These are phyloP conservation scores for Suhomyces faveliae DNA, from an alignment of 805 yeast species.

Conservation along the genomic window DNA sequence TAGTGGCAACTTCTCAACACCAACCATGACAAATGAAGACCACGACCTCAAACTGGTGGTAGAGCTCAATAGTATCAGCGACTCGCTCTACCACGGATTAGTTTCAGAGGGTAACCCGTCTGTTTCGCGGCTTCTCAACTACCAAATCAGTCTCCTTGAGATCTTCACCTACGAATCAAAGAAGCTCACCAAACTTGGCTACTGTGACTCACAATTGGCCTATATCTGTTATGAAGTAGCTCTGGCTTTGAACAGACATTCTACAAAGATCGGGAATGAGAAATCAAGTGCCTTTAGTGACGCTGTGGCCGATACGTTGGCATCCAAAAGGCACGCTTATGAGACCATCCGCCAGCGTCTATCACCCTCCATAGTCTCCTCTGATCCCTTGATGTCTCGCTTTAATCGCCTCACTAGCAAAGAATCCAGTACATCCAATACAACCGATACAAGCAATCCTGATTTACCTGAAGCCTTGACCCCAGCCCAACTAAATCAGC, in stretches of 20 bases:
- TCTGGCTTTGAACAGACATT: constrained; percentile 11
- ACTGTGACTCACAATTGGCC: constrained; percentile 40
- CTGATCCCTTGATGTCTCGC: constrained; percentile 26
- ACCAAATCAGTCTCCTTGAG: constrained; percentile 34
- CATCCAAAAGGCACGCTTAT: constrained; percentile 12
- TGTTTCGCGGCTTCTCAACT: constrained; percentile 20
- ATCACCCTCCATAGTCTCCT: not conserved
- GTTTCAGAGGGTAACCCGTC: constrained; percentile 4
- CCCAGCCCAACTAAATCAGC: constrained; percentile 16
- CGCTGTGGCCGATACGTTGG: constrained; percentile 17
- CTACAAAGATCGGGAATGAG: constrained; percentile 4
- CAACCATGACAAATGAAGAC: constrained; percentile 1
- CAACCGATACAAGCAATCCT: not conserved
- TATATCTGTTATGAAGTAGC: constrained; percentile 25
- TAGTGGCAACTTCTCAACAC: constrained; percentile 3
- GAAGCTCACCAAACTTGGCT: constrained; percentile 25
- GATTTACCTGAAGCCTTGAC: constrained; percentile 13
- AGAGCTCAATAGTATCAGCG: constrained; percentile 5
- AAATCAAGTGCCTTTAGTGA: constrained; percentile 17
- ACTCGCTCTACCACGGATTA: not conserved
- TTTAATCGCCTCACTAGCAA: constrained; percentile 17
- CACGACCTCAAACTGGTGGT: not conserved
- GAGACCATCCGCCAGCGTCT: constrained; percentile 4
- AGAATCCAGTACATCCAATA: not conserved
- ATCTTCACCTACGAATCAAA: constrained; percentile 32